Evolutionary conservation across 2,329 filamentous ascomycete genomes (phyloP).

Genomic region (Cladorrhinum sp.): DNA sequence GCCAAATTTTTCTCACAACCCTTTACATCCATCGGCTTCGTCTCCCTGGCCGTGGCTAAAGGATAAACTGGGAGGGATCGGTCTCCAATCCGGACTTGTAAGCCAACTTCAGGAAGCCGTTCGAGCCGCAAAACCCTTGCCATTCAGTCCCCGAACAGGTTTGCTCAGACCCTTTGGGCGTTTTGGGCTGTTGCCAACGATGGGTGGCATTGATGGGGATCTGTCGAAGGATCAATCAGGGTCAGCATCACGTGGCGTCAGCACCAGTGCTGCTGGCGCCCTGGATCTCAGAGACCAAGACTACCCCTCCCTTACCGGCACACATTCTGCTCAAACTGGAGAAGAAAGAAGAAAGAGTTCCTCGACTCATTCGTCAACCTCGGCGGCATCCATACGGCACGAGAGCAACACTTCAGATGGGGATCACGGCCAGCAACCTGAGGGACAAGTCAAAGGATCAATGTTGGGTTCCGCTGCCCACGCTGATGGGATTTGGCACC

Average conservation of each 20-base stretch:
- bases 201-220: slow-evolving; percentile 22
- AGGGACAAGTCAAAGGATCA: slow-evolving; percentile 15
- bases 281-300: slow-evolving; percentile 15
- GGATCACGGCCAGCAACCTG: background rate
- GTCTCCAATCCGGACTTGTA: background rate
- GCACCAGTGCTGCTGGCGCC: slow-evolving; percentile 20
- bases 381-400: slow-evolving; percentile 8
- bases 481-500: background rate
- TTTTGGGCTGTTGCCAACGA: slow-evolving; percentile 16
- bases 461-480: slow-evolving; percentile 18
- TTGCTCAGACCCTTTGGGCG: slow-evolving; percentile 10
- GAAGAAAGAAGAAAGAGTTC: slow-evolving; percentile 10
- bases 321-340: slow-evolving; percentile 7
- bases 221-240: slow-evolving; percentile 21
- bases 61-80: slow-evolving; percentile 6
- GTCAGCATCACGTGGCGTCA: slow-evolving; percentile 33
- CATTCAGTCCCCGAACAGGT: slow-evolving; percentile 12
- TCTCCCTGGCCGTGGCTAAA: background rate
- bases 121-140: slow-evolving; percentile 14
- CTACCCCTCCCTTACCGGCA: slow-evolving; percentile 12
- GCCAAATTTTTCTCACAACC: slow-evolving; percentile 6
- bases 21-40: slow-evolving; percentile 1
- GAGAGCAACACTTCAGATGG: slow-evolving; percentile 21
- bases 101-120: slow-evolving; percentile 10
- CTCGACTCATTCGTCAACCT: slow-evolving; percentile 12